Base-by-base conservation (phyloP, 441 rosid genomes). In the Rhodomyrtus psidioides region DNA sequence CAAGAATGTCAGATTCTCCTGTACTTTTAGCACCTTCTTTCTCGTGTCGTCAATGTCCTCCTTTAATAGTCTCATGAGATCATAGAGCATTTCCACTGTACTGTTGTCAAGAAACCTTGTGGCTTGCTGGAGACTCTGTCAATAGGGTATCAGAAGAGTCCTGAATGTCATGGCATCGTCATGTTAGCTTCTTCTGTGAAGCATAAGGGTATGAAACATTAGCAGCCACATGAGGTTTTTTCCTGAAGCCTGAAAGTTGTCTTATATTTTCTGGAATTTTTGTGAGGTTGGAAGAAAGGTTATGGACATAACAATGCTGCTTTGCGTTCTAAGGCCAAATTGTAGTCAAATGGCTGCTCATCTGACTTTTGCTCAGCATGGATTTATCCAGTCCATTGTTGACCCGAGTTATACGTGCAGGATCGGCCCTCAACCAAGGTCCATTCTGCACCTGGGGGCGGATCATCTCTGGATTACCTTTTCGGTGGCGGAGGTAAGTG, bases 381-480 rank as follows among this genome's bases (percentile, higher is more conserved):
- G 15, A 70, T 70, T 70, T 70, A 34, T 70, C 79, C 79, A 70
- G 49, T 70, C 13, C 79, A 19, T 39, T 39, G 15, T 34, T 70
- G 79, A 70, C 49, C 79, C 3, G 15, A 34, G 49, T 70, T 39
- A 5, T 21, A 70, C 1, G 9, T 39, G 79, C 79, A 82, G 83
- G 83, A 82, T 28, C 83, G 83, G 49, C 83, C 83, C 49, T 53
- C 83, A n/a, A 82, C 83, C 44, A 82, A 82, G 83, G 83, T 82
- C 83, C 83, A 82, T n/a, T 5, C 5, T 82, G 83, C 55, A 26
- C 83, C 83, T 82, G 83, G 83, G 83, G 83, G 83, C 6, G 83
- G 83, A 82, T 82, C 83, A 27, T 82, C 83, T 49, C 59, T 82
- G 26, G 83, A 55, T 23, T 82, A 82, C 59, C 83, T 82, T 55